Percentiles rank a stretch among this genome's conserved stretches.
Conservation (phyloP, 2,329 filamentous ascomycete species). For the Alternaria rosae region DNA sequence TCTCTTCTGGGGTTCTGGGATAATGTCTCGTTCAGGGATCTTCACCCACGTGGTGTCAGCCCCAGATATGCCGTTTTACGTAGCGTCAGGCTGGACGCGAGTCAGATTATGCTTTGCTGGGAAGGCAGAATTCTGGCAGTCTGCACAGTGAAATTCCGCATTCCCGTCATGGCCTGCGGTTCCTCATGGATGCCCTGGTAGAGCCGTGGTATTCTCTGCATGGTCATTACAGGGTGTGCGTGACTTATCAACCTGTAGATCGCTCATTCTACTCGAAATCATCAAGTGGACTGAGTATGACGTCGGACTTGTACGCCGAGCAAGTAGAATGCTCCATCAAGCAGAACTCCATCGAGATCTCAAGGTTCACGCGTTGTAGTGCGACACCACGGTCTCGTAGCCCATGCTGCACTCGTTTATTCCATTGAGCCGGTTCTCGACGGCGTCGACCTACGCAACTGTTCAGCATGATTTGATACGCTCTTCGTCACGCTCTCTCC, state of each 20-base stretch:
- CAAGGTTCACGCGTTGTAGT: background rate
- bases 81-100: background rate
- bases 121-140: background rate
- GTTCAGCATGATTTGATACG: background rate
- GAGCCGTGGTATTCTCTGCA: background rate
- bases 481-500: background rate
- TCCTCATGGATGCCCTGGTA: background rate
- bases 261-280: background rate
- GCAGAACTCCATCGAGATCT: background rate
- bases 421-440: background rate
- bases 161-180: background rate
- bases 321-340: background rate
- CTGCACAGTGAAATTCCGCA: background rate
- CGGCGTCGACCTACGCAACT: background rate
- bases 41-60: background rate
- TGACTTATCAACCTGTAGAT: background rate
- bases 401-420: background rate
- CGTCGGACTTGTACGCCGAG: background rate
- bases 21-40: background rate
- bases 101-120: background rate
- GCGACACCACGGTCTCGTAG: background rate
- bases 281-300: slow-evolving; percentile 1
- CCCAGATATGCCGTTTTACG: background rate
- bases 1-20: background rate
- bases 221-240: background rate